A percentile compares a stretch with the other conserved stretches of the same genome.
phyloP scores from a whole-genome alignment of 2,329 filamentous ascomycete genomes.

The Fusarium lateritium region DNA sequence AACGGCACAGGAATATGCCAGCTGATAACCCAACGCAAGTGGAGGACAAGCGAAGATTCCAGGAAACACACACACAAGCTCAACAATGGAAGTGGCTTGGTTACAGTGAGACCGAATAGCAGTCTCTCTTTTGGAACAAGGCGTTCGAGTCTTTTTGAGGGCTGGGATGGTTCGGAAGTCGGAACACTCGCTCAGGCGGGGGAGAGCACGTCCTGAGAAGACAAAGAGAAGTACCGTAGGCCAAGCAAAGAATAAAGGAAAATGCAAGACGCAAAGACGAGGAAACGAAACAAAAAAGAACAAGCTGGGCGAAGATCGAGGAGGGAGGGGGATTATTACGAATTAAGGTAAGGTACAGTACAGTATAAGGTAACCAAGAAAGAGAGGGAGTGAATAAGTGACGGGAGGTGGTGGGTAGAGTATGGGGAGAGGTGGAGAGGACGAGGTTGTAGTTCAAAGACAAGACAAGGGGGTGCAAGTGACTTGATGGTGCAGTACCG shows the following conservation, averaged over 20 bases:
- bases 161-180: slow-evolving; percentile 27
- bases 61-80: slow-evolving; percentile 29
- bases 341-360: slow-evolving; percentile 32
- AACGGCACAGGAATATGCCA: slow-evolving; percentile 43
- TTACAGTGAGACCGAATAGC: slow-evolving; percentile 34
- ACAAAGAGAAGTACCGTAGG: slow-evolving; percentile 23
- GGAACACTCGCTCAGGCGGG: slow-evolving; percentile 14
- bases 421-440: slow-evolving; percentile 33
- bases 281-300: slow-evolving; percentile 23
- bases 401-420: slow-evolving; percentile 30
- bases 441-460: slow-evolving; percentile 34
- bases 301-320: slow-evolving; percentile 20
- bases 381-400: slow-evolving; percentile 31
- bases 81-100: slow-evolving; percentile 40
- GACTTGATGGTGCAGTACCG: slow-evolving; percentile 21
- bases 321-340: slow-evolving; percentile 39
- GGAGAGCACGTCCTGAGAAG: slow-evolving; percentile 16
- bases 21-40: slow-evolving; percentile 36
- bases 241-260: slow-evolving; percentile 22
- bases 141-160: slow-evolving; percentile 23
- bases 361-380: slow-evolving; percentile 10
- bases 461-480: slow-evolving; percentile 24
- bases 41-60: slow-evolving; percentile 36
- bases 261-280: slow-evolving; percentile 22
- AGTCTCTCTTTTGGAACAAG: slow-evolving; percentile 36